Conservation (phyloP, 495 filamentous ascomycete genomes). For the Pyrenula aspistea region DNA sequence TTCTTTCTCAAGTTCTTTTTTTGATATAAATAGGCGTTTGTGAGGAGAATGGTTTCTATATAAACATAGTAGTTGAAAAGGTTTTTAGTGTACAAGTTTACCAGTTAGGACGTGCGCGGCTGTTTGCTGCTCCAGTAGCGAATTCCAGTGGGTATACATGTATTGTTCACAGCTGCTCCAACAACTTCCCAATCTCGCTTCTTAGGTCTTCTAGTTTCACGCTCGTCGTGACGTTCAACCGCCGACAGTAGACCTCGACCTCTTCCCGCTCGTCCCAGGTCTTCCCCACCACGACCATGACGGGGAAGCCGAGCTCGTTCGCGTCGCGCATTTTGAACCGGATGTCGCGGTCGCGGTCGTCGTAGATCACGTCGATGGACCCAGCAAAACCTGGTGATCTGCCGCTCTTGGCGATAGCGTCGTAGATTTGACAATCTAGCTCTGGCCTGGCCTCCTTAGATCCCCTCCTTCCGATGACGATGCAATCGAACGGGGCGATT, state of each 20-base stretch:
- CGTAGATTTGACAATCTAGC: conserved; percentile 46
- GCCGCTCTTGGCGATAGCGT: conserved; percentile 25
- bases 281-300: conserved; percentile 67
- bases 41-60: too few species aligned
- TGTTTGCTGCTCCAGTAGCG: too few species aligned
- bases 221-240: conserved; percentile 32
- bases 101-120: too few species aligned
- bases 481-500: conserved; percentile 75
- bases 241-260: conserved; percentile 71
- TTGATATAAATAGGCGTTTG: too few species aligned
- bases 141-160: too few species aligned
- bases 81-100: too few species aligned
- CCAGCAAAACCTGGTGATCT: background rate
- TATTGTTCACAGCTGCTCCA: conserved; percentile 32
- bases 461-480: conserved; percentile 36
- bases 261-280: conserved; percentile 51
- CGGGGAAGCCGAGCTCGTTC: conserved; percentile 76
- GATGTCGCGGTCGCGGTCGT: conserved; percentile 60
- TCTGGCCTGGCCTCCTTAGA: conserved; percentile 14
- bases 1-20: too few species aligned
- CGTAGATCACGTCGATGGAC: conserved; percentile 52
- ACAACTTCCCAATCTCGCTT: conserved; percentile 24
- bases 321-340: conserved; percentile 84
- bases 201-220: conserved; percentile 28
- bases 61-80: too few species aligned